Evolutionary conservation across 2,329 filamentous ascomycete species (phyloP).

Genomic region (Scorias spongiosa): DNA sequence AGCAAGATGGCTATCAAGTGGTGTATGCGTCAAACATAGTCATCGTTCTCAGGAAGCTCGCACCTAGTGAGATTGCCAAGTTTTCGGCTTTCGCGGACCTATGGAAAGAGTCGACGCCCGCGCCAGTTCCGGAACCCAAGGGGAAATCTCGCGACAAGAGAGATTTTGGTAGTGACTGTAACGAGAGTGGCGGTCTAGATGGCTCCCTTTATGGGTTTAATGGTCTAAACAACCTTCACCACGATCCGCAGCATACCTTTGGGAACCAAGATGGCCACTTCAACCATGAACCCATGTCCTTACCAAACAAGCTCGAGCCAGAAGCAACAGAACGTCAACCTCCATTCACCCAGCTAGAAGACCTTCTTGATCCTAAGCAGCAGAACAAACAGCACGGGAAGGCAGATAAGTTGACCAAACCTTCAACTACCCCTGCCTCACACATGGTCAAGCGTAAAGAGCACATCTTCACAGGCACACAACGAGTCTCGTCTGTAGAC

Average conservation of each 20-base stretch:
- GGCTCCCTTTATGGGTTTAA: conserved; percentile 17
- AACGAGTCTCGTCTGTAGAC: conserved; percentile 1
- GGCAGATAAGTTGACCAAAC: conserved; percentile 25
- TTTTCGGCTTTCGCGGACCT: background rate
- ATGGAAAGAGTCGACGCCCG: background rate
- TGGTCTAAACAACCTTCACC: conserved; percentile 37
- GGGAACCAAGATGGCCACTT: conserved; percentile 52
- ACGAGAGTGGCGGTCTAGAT: conserved; percentile 47
- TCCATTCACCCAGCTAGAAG: conserved; percentile 1
- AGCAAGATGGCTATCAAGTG: conserved; percentile 50
- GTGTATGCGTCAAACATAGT: conserved; percentile 48
- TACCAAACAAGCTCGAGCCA: conserved; percentile 1
- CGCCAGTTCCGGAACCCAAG: background rate
- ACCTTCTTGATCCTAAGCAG: conserved; percentile 10
- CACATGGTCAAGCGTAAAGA: conserved; percentile 28
- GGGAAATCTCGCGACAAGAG: conserved; percentile 2
- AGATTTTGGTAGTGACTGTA: conserved; percentile 22
- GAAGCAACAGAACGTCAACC: conserved; percentile 2
- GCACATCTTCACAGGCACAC: conserved; percentile 31
- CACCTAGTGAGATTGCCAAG: conserved; percentile 6
- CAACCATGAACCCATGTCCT: conserved; percentile 35
- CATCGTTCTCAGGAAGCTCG: conserved; percentile 50
- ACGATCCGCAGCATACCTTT: background rate
- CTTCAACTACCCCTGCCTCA: conserved; percentile 25
- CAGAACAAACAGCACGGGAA: conserved; percentile 15